A percentile compares a stretch with the other conserved stretches of the same genome.
phyloP scores from a whole-genome alignment of 768 basidiomycete genomes.

The Hericium alpestre region DNA sequence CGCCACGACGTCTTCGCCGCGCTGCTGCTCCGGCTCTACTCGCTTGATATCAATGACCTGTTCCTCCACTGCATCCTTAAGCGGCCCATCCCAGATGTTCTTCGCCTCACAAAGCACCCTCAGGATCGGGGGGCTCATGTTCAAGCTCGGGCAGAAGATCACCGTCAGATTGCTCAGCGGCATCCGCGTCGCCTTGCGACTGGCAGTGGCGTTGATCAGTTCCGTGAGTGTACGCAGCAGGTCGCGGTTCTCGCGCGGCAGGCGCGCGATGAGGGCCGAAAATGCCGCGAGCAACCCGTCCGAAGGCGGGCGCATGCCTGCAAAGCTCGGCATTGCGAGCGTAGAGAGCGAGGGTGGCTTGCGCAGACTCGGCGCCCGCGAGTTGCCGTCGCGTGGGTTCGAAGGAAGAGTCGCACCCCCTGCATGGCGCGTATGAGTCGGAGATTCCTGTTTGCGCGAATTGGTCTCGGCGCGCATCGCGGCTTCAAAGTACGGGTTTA shows the following conservation, averaged over 20 bases:
- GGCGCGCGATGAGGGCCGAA: constrained; percentile 47
- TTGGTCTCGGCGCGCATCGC: constrained; percentile 51
- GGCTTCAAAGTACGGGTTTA: constrained; percentile 70
- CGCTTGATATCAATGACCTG: neutral
- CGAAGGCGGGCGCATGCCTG: constrained; percentile 52
- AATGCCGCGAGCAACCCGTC: constrained; percentile 46
- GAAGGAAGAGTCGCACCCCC: constrained; percentile 5
- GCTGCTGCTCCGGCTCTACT: no score
- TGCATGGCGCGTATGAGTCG: constrained; percentile 6
- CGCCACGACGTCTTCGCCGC: no score
- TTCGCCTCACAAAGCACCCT: constrained; percentile 64
- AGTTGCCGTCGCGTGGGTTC: constrained; percentile 19
- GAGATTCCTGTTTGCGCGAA: constrained; percentile 17
- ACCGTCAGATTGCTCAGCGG: constrained; percentile 80
- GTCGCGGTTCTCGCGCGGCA: constrained; percentile 77
- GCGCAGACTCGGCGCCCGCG: constrained; percentile 27
- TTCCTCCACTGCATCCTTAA: constrained; percentile 10
- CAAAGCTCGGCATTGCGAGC: constrained; percentile 60
- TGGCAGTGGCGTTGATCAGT: constrained; percentile 67
- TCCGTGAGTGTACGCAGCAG: constrained; percentile 75
- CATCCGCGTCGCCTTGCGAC: constrained; percentile 77
- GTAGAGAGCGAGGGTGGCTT: constrained; percentile 78
- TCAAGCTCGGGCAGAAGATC: constrained; percentile 80
- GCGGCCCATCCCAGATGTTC: constrained; percentile 46
- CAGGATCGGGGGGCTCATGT: constrained; percentile 65